Conservation (phyloP, 176 grass and related monocot species). For the Thalia dealbata region DNA sequence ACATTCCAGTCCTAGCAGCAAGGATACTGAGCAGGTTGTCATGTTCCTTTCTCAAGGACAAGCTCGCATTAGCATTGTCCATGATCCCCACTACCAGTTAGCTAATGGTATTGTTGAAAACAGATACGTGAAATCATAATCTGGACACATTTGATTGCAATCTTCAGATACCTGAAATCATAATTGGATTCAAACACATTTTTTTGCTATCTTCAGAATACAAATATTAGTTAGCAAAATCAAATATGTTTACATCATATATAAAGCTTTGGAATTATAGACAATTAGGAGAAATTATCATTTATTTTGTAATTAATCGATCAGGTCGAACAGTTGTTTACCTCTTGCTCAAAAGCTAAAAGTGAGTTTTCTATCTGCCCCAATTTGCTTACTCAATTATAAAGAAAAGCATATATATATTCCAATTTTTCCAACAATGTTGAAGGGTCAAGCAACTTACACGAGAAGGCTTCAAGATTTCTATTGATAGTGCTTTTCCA, state of each 20-base stretch:
- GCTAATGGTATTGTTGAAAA: conserved; percentile 8
- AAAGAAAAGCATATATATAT: background rate
- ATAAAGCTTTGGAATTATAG: no score
- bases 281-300: no score
- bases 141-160: conserved; percentile 80
- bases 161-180: conserved; percentile 97
- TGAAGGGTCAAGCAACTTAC: conserved; percentile 15
- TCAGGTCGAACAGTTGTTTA: conserved; percentile 1
- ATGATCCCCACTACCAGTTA: conserved; percentile 65
- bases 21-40: conserved; percentile 35
- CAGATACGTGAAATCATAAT: conserved; percentile 98
- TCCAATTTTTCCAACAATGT: conserved; percentile 1
- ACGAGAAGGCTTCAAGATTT: conserved; percentile 24
- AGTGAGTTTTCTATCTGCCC: conserved; percentile 74
- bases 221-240: background rate
- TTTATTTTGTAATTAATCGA: background rate
- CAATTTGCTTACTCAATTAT: conserved; percentile 71
- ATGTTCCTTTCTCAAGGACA: conserved; percentile 15
- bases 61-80: conserved; percentile 92
- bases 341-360: conserved; percentile 91
- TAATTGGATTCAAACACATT: conserved; percentile 82
- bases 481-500: conserved; percentile 20
- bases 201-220: conserved; percentile 85
- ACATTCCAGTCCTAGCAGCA: conserved; percentile 66
- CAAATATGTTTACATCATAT: no score